Percentiles rank a stretch among this genome's conserved stretches.
Evolutionary conservation across 73 alveolate species (phyloP).

Genomic region (Paramecium octaurelia): DNA sequence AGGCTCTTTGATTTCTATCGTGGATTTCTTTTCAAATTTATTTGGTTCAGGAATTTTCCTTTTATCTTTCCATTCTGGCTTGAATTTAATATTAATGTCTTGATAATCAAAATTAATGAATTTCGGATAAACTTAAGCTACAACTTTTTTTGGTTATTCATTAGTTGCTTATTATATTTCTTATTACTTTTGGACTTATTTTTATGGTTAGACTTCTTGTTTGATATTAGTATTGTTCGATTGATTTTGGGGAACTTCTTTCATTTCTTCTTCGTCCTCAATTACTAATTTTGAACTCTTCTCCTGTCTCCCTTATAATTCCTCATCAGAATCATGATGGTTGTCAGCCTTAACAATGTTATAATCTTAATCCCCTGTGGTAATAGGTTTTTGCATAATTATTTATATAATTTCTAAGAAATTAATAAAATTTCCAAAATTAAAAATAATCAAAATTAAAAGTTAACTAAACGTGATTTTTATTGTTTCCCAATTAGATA

Average conservation of each 20-base stretch:
- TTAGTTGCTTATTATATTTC: background rate
- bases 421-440: background rate
- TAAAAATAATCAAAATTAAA: background rate
- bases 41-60: background rate
- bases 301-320: background rate
- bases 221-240: background rate
- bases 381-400: background rate
- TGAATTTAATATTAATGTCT: slow-evolving; percentile 7
- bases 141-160: background rate
- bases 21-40: background rate
- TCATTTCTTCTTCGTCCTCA: background rate
- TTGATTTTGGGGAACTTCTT: background rate
- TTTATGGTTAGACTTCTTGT: background rate
- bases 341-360: background rate
- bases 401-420: background rate
- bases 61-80: slow-evolving; percentile 30
- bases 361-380: background rate
- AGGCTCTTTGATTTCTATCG: slow-evolving; percentile 10
- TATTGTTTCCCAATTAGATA: background rate
- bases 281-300: background rate
- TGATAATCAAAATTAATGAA: background rate
- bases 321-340: slow-evolving; percentile 21
- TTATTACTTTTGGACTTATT: background rate
- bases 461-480: background rate
- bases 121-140: background rate